Base-by-base conservation (phyloP, 179 eudicot genomes). In the Kewa caespitosa region DNA sequence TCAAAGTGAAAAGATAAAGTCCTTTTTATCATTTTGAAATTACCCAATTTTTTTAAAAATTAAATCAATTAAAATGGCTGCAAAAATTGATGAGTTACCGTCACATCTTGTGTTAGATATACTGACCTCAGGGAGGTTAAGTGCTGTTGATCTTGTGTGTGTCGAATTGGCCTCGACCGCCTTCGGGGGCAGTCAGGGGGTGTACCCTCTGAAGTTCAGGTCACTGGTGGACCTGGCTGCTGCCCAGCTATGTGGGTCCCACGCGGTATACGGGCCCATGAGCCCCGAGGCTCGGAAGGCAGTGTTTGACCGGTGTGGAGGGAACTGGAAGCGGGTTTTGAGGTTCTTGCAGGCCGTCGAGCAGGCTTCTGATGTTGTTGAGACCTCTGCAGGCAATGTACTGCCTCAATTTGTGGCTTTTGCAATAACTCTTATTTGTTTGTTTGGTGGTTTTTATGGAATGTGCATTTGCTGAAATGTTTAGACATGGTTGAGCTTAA, bases 351-450 rank as follows among this genome's bases (percentile, higher is more conserved):
- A 91, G 67, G 86, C 93, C 14, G 91, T 95, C 72, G 89, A 91
- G 38, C 97, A 90, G 84, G 96, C 93, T 6, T 93, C 95, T 38
- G 86, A 80, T 69, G 76, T 90, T 73, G 93, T 87, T 67, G 79
- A 93, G 57, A 93, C 99, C 38, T 85, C 99, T 61, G 72, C 89
- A 39, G 93, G 99, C 97, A 89, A 93, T 86, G 99, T 95, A 94
- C 52, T 82, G 65, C 77, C 79, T 82, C 81, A n/a, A n/a, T 81
- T 63, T 61, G 28, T 57, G 20, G 14, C 23, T 67, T 9, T 33
- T 27, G 10, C 36, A 8, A 34, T 33, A 4, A 39, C 27, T 66
- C 43, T 38, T 46, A 23, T 67, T 11, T 28, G 38, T 30, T 42
- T 68, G 69, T 28, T 59, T n/a, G 46, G 15, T 46, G 8, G 54